These are phyloP conservation scores for Mycena metata DNA, from an alignment of 768 basidiomycete species.

Conservation along the genomic window DNA sequence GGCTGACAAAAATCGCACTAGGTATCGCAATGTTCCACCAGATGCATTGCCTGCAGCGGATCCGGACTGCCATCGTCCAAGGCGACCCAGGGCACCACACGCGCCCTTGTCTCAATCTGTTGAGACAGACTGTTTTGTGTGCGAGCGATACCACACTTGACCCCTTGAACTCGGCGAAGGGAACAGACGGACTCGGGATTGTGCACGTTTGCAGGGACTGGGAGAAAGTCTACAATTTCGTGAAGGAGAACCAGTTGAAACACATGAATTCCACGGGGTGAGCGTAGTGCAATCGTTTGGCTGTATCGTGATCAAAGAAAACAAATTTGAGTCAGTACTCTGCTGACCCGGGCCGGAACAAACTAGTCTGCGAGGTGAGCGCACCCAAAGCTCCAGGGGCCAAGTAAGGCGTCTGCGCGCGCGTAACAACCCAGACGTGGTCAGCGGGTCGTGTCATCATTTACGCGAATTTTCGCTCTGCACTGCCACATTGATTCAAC, in stretches of 20 bases:
- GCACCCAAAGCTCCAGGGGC: no score
- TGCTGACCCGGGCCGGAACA: no score
- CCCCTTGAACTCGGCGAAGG: slow-evolving; percentile 42
- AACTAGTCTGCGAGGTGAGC: no score
- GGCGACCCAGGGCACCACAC: slow-evolving; percentile 40
- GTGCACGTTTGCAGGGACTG: slow-evolving; percentile 48
- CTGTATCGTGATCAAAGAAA: no score
- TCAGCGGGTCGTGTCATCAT: no score
- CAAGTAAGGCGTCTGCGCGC: no score
- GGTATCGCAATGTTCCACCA: slow-evolving; percentile 51
- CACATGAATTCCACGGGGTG: slow-evolving; percentile 20
- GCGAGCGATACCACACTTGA: slow-evolving; percentile 49
- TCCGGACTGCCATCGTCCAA: slow-evolving; percentile 44
- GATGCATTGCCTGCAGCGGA: slow-evolving; percentile 48
- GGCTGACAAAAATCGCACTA: background rate
- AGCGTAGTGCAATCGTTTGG: background rate
- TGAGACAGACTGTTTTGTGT: slow-evolving; percentile 50
- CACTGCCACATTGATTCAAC: no score
- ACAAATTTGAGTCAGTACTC: no score
- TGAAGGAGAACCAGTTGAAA: slow-evolving; percentile 39
- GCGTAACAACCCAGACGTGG: no score
- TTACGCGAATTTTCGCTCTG: no score
- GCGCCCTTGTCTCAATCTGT: slow-evolving; percentile 50
- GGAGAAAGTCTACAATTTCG: slow-evolving; percentile 44
- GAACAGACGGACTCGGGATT: slow-evolving; percentile 43